phyloP scores from a whole-genome alignment of 2,329 filamentous ascomycete species.

The Ceratocystis cubensis region DNA sequence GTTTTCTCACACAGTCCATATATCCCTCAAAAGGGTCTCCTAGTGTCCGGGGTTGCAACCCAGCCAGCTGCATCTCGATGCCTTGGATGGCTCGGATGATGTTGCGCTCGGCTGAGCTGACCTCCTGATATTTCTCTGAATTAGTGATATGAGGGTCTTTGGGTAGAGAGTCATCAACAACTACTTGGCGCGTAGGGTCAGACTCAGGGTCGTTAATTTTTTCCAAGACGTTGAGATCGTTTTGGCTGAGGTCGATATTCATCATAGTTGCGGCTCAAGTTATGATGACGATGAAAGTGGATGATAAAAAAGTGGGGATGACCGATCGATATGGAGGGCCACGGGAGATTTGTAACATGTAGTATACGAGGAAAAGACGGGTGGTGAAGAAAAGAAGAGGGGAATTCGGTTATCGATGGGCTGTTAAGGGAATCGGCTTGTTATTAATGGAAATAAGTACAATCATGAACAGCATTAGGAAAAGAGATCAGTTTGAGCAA shows the following conservation, averaged over 20 bases:
- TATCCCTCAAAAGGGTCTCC: constrained; percentile 36
- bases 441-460: not conserved
- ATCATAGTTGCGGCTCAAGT: constrained; percentile 33
- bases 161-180: constrained; percentile 42
- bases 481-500: too few species aligned
- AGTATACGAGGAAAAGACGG: not conserved
- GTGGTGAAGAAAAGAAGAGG: not conserved
- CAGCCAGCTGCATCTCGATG: constrained; percentile 41
- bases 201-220: constrained; percentile 57
- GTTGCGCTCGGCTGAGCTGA: constrained; percentile 40
- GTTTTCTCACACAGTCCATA: constrained; percentile 33
- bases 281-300: not conserved
- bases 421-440: not conserved
- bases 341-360: not conserved
- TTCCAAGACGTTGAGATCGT: constrained; percentile 49
- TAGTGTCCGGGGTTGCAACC: constrained; percentile 30
- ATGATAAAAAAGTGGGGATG: not conserved
- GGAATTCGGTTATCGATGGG: not conserved
- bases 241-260: constrained; percentile 38
- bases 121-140: constrained; percentile 35
- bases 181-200: constrained; percentile 41
- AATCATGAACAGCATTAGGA: too few species aligned
- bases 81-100: constrained; percentile 44
- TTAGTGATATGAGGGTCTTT: constrained; percentile 48
- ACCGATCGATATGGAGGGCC: not conserved